Evolutionary conservation across 306 rosid genomes (phyloP).

Genomic region (Coriaria nepalensis): DNA sequence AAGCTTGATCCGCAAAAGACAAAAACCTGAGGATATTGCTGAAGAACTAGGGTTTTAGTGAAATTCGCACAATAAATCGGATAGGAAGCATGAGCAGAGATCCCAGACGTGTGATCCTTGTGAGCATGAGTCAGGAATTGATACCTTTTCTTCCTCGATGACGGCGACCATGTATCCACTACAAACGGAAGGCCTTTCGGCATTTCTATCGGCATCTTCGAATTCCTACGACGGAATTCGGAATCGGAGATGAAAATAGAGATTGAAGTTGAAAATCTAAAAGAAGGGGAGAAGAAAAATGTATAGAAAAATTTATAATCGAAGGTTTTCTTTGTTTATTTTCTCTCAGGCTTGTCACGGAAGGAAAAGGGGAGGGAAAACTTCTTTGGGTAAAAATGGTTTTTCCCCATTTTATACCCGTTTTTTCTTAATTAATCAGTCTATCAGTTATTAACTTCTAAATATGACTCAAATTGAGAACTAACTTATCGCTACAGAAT

Average conservation of each 20-base stretch:
- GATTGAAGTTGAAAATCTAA: no score
- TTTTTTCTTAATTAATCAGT: no score
- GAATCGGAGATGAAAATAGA: not conserved
- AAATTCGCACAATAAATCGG: conserved; percentile 49
- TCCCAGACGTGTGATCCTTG: conserved; percentile 50
- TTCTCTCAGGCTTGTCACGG: no score
- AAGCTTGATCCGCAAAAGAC: not conserved
- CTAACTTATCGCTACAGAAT: no score
- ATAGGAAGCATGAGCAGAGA: conserved; percentile 34
- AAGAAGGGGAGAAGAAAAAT: no score
- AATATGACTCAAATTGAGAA: no score
- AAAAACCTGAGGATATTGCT: conserved; percentile 33
- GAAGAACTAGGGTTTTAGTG: conserved; percentile 52
- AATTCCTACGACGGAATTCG: not conserved
- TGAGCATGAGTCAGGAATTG: conserved; percentile 81
- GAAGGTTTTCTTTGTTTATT: no score
- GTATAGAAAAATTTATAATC: no score
- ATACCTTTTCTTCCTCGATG: conserved; percentile 41
- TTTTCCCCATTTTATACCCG: no score
- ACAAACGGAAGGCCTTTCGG: conserved; percentile 71
- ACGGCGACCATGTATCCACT: conserved; percentile 60
- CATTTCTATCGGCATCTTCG: conserved; percentile 60
- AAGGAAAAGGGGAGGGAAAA: no score
- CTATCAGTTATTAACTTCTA: no score
- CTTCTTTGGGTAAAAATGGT: no score